A percentile compares a stretch with the other conserved stretches of the same genome.
Conservation (phyloP, 441 rosid species). For the Geranium incanum region DNA sequence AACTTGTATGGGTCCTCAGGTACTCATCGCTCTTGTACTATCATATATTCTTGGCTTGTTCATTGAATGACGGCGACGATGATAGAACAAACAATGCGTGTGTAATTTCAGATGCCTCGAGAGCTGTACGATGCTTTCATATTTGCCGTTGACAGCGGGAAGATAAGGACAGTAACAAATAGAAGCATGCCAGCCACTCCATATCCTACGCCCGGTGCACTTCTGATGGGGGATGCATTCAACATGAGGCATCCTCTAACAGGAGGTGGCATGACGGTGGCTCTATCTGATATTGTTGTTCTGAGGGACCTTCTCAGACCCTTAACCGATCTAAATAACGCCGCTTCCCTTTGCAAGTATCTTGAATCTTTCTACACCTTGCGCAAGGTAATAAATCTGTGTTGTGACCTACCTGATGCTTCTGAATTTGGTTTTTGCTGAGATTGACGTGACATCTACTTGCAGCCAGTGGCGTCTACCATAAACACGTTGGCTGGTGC, state of each 20-base stretch:
- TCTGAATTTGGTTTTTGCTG: neutral
- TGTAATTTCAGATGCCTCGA: neutral
- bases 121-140: neutral
- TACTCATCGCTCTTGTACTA: neutral
- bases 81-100: too few species aligned
- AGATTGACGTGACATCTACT: neutral
- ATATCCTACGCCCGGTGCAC: neutral
- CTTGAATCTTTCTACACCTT: constrained; percentile 4
- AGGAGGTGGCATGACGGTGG: neutral
- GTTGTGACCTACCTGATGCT: neutral
- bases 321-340: neutral
- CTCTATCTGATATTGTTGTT: neutral
- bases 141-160: neutral
- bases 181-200: constrained; percentile 3
- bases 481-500: constrained; percentile 5
- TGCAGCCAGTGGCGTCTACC: constrained; percentile 8
- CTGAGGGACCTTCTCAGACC: neutral
- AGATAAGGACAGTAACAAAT: neutral
- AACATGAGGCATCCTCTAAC: constrained; percentile 2
- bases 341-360: neutral
- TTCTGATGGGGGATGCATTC: constrained; percentile 3
- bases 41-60: too few species aligned
- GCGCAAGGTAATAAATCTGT: neutral
- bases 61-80: too few species aligned
- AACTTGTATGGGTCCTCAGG: neutral